phyloP scores from a whole-genome alignment of 2,329 filamentous ascomycete species.

The Colletotrichum spinosum region DNA sequence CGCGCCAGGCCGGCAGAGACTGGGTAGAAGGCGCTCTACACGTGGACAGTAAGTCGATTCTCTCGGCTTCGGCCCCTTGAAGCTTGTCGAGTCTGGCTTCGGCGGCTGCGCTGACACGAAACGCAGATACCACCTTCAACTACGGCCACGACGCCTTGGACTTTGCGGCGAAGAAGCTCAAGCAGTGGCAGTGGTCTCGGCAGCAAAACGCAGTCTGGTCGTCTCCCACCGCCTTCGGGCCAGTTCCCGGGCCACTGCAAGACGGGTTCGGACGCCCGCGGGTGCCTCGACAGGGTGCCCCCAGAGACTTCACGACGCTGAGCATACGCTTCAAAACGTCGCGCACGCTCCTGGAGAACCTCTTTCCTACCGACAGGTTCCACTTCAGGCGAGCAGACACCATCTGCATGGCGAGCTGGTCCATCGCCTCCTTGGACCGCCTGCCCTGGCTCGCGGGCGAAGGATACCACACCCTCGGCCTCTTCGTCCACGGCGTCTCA shows the following conservation, averaged over 20 bases:
- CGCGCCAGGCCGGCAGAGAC: constrained; percentile 64
- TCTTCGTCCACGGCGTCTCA: constrained; percentile 72
- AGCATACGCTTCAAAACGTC: constrained; percentile 63
- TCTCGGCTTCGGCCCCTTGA: too few relatives aligned
- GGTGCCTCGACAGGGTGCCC: constrained; percentile 38
- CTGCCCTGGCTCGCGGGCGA: constrained; percentile 71
- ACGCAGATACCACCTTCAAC: constrained; percentile 56
- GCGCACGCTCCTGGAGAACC: constrained; percentile 59
- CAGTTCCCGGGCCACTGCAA: constrained; percentile 50
- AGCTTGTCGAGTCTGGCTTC: background rate
- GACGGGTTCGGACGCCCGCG: too few relatives aligned
- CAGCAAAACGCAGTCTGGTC: constrained; percentile 54
- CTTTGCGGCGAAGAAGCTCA: constrained; percentile 61
- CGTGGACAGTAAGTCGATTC: constrained; percentile 15
- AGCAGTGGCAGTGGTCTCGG: constrained; percentile 58
- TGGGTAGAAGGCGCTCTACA: constrained; percentile 14
- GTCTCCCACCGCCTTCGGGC: constrained; percentile 58
- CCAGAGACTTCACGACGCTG: constrained; percentile 54
- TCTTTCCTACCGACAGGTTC: constrained; percentile 57
- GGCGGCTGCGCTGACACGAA: constrained; percentile 48
- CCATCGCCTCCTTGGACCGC: constrained; percentile 55
- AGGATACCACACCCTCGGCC: constrained; percentile 68
- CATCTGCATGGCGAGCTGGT: constrained; percentile 56
- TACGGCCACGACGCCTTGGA: constrained; percentile 71
- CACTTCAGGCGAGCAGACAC: constrained; percentile 57